These are phyloP conservation scores for Wallacemonas sp. DNA, from an alignment of 208 protist species.

Conservation along the genomic window DNA sequence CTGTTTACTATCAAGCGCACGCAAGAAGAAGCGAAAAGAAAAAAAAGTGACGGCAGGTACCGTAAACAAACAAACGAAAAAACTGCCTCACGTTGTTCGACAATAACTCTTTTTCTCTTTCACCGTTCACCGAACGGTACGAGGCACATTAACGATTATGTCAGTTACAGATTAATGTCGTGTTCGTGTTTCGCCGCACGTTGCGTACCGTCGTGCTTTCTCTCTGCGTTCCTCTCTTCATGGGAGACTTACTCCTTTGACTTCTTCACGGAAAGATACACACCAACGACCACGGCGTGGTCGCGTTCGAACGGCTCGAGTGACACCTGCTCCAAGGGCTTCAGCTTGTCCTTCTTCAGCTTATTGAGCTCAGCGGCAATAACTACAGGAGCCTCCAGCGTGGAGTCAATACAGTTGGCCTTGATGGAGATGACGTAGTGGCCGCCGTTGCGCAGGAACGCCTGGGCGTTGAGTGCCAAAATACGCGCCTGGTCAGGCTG, in stretches of 20 bases:
- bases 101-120: conserved; percentile 1
- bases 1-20: not conserved
- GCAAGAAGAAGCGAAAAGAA: not conserved
- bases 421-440: conserved; percentile 99
- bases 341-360: conserved; percentile 97
- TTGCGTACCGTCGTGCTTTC: conserved; percentile 7
- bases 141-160: conserved; percentile 11
- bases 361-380: conserved; percentile 98
- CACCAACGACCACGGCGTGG: conserved; percentile 98
- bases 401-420: conserved; percentile 99
- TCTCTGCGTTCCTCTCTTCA: conserved; percentile 5
- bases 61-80: conserved; percentile 10
- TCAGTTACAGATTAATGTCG: conserved; percentile 9
- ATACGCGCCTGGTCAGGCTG: conserved; percentile 99
- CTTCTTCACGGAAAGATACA: conserved; percentile 86
- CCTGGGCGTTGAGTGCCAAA: conserved; percentile 98
- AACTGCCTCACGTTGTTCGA: not conserved
- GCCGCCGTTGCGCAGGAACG: conserved; percentile 99
- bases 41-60: too few relatives aligned
- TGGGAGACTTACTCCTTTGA: conserved; percentile 10
- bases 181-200: not conserved
- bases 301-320: conserved; percentile 99
- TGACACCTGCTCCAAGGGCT: conserved; percentile 97
- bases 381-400: conserved; percentile 95
- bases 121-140: not conserved